Evolutionary conservation across 176 grass and related monocot genomes (phyloP).

Genomic region (Ampelocalamus luodianensis): DNA sequence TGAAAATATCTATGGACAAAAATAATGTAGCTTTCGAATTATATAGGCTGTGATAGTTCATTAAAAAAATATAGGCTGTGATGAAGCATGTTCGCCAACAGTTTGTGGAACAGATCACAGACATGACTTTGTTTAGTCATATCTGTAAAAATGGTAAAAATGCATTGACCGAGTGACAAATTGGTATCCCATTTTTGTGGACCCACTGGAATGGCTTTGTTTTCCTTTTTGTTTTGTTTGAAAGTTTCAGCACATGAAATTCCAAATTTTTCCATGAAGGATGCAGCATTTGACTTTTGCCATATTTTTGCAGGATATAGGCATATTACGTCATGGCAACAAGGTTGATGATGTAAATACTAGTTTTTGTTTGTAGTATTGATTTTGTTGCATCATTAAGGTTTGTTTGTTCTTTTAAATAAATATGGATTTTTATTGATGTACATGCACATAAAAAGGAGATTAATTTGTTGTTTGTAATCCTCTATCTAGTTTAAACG

Average conservation of each 20-base stretch:
- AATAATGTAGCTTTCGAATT: not conserved
- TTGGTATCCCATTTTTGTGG: not conserved
- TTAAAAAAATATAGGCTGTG: not conserved
- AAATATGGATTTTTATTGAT: slow-evolving; percentile 6
- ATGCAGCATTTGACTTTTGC: not conserved
- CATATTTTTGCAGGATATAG: slow-evolving; percentile 34
- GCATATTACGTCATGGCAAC: not conserved
- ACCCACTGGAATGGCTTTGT: not conserved
- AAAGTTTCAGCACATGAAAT: not conserved
- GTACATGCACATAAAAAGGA: slow-evolving; percentile 32
- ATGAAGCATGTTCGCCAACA: not conserved
- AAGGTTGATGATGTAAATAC: slow-evolving; percentile 36
- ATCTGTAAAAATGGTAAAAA: too few species aligned
- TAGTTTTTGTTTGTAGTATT: not conserved
- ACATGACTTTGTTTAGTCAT: not conserved
- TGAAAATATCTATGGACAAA: not conserved
- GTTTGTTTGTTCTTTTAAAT: slow-evolving; percentile 35
- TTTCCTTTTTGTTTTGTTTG: not conserved
- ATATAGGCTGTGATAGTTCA: not conserved
- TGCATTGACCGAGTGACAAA: not conserved
- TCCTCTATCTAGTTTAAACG: not conserved
- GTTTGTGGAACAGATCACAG: not conserved
- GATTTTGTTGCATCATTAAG: slow-evolving; percentile 16
- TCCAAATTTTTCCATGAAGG: not conserved
- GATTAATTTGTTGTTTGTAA: not conserved